These are phyloP conservation scores for Arabidopsis hybrid DNA, from an alignment of 441 rosid genomes.

Conservation along the genomic window DNA sequence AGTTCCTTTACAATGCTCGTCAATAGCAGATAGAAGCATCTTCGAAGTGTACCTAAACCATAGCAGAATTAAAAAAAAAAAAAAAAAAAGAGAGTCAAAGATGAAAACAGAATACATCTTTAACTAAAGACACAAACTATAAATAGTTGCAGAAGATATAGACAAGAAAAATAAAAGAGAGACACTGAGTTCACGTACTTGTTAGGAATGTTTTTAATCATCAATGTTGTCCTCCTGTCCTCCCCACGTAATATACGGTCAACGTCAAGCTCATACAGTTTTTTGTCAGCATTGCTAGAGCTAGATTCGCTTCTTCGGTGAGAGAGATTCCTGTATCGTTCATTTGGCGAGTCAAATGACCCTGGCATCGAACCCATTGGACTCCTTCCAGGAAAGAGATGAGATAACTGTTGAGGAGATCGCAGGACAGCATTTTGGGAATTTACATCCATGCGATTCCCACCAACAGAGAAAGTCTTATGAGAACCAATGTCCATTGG, in stretches of 20 bases:
- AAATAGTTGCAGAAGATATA: neutral
- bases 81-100: neutral
- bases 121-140: conserved; percentile 8
- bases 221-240: conserved; percentile 70
- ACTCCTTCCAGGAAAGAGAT: conserved; percentile 67
- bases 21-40: conserved; percentile 86
- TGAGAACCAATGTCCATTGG: conserved; percentile 65
- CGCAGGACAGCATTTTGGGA: conserved; percentile 52
- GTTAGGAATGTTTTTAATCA: conserved; percentile 83
- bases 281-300: conserved; percentile 67
- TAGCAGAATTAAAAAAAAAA: conserved; percentile 19
- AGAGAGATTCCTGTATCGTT: conserved; percentile 63
- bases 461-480: conserved; percentile 56
- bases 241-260: conserved; percentile 70
- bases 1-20: conserved; percentile 75
- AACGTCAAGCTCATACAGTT: conserved; percentile 69
- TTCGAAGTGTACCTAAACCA: conserved; percentile 74
- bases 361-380: conserved; percentile 58
- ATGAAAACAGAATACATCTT: conserved; percentile 16
- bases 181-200: conserved; percentile 53
- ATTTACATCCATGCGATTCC: conserved; percentile 61
- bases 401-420: conserved; percentile 70
- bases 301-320: conserved; percentile 68
- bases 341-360: conserved; percentile 65
- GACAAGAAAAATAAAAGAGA: conserved; percentile 17